Evolutionary conservation across 192 early-diverging fungal genomes (phyloP), one percentile per base, ranked within the genome.

Genomic region (Polychytrium aggregatum): DNA sequence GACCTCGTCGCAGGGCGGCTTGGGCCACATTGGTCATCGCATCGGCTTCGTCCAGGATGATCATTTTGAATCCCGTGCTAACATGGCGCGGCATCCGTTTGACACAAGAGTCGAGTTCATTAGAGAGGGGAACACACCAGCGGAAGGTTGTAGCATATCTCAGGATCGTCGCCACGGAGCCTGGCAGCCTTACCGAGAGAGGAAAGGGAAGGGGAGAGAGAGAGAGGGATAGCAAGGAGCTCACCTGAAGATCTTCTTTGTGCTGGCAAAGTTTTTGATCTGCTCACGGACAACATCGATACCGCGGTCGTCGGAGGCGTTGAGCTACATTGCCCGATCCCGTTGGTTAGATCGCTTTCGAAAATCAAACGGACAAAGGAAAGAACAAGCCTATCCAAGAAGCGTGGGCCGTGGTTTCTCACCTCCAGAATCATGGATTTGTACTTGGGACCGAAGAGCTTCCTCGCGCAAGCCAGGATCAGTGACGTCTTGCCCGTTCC

Each of bases 211-310:
- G n/a, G n/a, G n/a, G n/a, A n/a, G n/a, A n/a, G n/a, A n/a, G n/a
- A n/a, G n/a, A n/a, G n/a, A n/a, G n/a, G n/a, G n/a, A n/a, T n/a
- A n/a, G n/a, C n/a, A n/a, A n/a, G n/a, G n/a, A 52, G 16, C 62
- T 30, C 37, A 72, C 78, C 64, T 82, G 54, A 93, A 94, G 30
- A 99, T 87, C 48, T 81, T 95, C 39, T 86, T 82, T 3, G 92
- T 97, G 48, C 87, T 90, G 4, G 96, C 90, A 85, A 97, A 98
- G 41, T 76, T 94, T 63, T 96, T 95, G 65, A 98, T 96, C 63
- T 97, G 90, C 37, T 98, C 91, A 13, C 96, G 75, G 20, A 99
- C 94, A 28, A 92, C 92, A 49, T 92, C 92, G 53, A 99, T 97
- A 45, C 96, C 96, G 45, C 96, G 85, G 48, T 97, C 92, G 56